Evolutionary conservation across 2,329 filamentous ascomycete species (phyloP).

Genomic region (Beauveria bassiana): DNA sequence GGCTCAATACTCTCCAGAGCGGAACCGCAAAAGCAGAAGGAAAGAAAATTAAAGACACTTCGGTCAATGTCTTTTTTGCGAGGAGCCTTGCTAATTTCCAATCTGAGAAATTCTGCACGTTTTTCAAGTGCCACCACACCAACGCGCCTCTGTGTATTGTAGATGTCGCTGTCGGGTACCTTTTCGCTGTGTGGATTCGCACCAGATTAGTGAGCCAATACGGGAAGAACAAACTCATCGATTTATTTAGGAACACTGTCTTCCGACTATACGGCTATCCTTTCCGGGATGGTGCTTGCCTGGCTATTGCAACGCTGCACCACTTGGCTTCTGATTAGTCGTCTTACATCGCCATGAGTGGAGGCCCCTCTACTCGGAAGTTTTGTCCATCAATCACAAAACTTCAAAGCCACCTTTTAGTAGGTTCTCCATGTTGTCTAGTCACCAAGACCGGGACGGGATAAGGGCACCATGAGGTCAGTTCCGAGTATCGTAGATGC

Average conservation of each 20-base stretch:
- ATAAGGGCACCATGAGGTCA: not conserved
- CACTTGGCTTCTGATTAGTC: not conserved
- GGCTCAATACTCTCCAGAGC: not conserved
- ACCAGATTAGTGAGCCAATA: too few species aligned
- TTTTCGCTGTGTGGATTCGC: too few species aligned
- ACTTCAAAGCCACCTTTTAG: not conserved
- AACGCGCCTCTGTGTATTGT: too few species aligned
- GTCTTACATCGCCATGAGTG: not conserved
- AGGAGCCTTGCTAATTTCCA: too few species aligned
- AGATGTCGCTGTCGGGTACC: too few species aligned
- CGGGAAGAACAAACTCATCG: not conserved
- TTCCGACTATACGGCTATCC: not conserved
- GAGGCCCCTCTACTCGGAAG: not conserved
- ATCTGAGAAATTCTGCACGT: too few species aligned
- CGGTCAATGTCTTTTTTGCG: too few species aligned
- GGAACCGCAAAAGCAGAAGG: too few species aligned
- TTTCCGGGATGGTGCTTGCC: not conserved
- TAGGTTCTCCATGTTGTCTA: not conserved
- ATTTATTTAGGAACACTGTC: not conserved
- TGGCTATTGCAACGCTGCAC: not conserved
- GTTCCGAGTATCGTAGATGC: not conserved
- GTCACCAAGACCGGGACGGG: not conserved
- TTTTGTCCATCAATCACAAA: constrained; percentile 9
- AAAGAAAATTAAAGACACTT: too few species aligned
- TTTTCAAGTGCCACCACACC: too few species aligned